Evolutionary conservation across 176 grass and related monocot genomes (phyloP).

Genomic region (Ensete glaucum): DNA sequence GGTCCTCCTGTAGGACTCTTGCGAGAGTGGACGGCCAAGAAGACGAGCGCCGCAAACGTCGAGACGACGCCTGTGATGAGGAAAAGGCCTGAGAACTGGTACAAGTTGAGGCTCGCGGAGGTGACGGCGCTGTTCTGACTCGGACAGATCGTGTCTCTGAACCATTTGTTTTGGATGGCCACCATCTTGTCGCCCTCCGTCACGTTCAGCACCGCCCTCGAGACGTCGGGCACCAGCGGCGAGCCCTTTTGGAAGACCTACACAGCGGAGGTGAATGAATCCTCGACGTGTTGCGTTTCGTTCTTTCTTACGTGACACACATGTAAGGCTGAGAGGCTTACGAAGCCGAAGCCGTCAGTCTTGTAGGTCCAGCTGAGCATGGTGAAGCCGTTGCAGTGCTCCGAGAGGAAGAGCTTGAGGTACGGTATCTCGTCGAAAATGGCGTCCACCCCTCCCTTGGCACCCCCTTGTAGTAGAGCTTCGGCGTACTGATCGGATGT

Average conservation of each 20-base stretch:
- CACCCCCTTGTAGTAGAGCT: constrained; percentile 32
- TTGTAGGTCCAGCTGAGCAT: constrained; percentile 42
- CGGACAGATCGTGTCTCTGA: background rate
- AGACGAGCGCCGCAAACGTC: constrained; percentile 36
- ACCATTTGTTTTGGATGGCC: constrained; percentile 30
- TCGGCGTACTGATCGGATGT: constrained; percentile 35
- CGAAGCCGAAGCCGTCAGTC: constrained; percentile 61
- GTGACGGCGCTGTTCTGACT: background rate
- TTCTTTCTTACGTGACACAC: too few relatives aligned
- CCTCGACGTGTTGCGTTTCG: background rate
- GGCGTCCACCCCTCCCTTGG: constrained; percentile 41
- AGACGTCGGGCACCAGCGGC: constrained; percentile 38
- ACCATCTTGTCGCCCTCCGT: constrained; percentile 18
- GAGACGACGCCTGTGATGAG: constrained; percentile 36
- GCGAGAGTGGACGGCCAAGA: constrained; percentile 1
- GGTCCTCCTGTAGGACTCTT: too few relatives aligned
- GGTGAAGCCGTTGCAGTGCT: constrained; percentile 22
- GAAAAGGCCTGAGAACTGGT: constrained; percentile 45
- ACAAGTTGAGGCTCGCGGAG: constrained; percentile 25
- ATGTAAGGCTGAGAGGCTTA: constrained; percentile 23
- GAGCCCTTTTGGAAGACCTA: constrained; percentile 55
- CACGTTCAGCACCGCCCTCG: constrained; percentile 43
- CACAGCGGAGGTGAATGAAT: background rate
- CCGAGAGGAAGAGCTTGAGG: constrained; percentile 37
- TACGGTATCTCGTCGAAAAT: constrained; percentile 63